Evolutionary conservation across 352 stramenopile species (phyloP), one percentile per base, ranked within the genome.

Genomic region (Pythium brachiatum): DNA sequence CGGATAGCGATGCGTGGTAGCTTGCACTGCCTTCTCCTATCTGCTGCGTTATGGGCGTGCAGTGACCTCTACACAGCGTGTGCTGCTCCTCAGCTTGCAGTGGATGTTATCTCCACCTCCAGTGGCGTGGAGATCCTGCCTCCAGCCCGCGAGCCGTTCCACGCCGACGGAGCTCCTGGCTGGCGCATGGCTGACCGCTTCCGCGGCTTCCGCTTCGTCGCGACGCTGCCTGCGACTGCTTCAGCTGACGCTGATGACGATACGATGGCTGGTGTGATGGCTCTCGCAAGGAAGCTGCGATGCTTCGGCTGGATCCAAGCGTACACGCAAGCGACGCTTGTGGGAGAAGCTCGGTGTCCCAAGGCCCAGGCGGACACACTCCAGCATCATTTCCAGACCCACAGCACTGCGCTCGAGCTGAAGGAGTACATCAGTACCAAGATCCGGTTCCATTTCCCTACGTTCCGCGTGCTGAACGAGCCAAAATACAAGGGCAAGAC

Each of bases 391-490:
- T 38, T 70, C 21, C 46, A 38, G 12, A 39, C 12, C 4, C 7
- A 18, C 25, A 23, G 38, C 23, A 18, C 21, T 0, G 1, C 21
- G 26, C 32, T 62, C 4, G 21, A 16, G 20, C 11, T 57, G 1
- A 25, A 46, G 9, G 12, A 29, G 43, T 71, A 71, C 53, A 23
- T 53, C 20, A 66, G 54, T 27, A 56, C 21, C 57, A 74, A 71
- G 63, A 74, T 74, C 55, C 68, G 68, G 2, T 71, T 66, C 55
- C 68, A 74, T 38, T 74, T 74, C 20, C 38, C 68, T 7, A 34
- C 7, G 25, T 74, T 74, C 36, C 68, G 68, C 54, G 63, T 71
- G 57, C 68, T 74, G 18, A 43, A 46, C 4, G 68, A 68, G 47
- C 32, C 62, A 18, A 21, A 32, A 2, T 74, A 74, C 43, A 12